Evolutionary conservation across 140 eudicot genomes (phyloP).

Genomic region (Oenanthe javanica): DNA sequence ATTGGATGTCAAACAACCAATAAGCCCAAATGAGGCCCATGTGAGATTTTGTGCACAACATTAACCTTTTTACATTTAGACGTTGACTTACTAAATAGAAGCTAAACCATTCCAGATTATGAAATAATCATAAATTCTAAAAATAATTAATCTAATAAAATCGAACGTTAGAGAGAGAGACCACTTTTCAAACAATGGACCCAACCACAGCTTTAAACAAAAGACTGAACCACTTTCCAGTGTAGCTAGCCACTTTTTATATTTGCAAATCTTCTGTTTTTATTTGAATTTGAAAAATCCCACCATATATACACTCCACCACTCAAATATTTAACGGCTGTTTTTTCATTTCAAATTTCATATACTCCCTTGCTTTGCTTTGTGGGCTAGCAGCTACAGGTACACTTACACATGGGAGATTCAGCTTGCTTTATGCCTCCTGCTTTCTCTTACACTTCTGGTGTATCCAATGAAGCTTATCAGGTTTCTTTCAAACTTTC

Average conservation of each 20-base stretch:
- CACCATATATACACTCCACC: too few relatives aligned
- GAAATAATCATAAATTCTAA: too few relatives aligned
- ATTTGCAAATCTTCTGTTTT: slow-evolving; percentile 4
- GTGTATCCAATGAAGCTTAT: slow-evolving; percentile 28
- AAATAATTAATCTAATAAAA: too few relatives aligned
- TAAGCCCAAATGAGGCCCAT: too few relatives aligned
- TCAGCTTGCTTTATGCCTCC: slow-evolving; percentile 63
- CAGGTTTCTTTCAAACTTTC: slow-evolving; percentile 21
- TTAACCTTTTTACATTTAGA: too few relatives aligned
- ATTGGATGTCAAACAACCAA: too few relatives aligned
- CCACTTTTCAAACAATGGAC: background rate
- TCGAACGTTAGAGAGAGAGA: background rate
- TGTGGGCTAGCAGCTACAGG: too few relatives aligned
- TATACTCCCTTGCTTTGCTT: background rate
- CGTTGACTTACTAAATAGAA: too few relatives aligned
- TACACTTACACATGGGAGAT: slow-evolving; percentile 46
- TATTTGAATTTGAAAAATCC: slow-evolving; percentile 11
- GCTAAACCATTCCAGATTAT: too few relatives aligned
- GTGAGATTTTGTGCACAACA: too few relatives aligned
- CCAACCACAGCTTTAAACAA: background rate
- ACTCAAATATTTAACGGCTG: background rate
- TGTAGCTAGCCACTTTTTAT: background rate
- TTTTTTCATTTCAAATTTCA: background rate
- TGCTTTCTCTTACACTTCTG: slow-evolving; percentile 48
- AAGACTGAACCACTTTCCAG: background rate